These are phyloP conservation scores for Candolleomyces eurysporus DNA, from an alignment of 768 basidiomycete species.

Conservation along the genomic window DNA sequence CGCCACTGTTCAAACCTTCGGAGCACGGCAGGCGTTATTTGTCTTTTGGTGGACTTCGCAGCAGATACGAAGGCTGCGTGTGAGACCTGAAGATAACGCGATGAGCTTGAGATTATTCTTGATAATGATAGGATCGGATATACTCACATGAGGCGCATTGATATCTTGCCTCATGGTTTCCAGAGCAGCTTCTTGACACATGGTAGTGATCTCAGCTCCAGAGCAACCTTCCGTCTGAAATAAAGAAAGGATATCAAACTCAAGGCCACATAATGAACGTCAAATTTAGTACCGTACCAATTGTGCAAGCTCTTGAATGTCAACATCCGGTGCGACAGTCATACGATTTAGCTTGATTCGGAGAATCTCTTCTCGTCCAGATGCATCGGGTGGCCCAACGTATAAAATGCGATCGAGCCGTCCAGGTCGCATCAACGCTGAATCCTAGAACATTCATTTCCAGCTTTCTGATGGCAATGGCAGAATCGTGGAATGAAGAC, in stretches of 20 bases:
- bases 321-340: constrained; percentile 71
- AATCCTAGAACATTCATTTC: constrained; percentile 55
- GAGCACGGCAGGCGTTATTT: constrained; percentile 83
- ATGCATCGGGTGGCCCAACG: constrained; percentile 86
- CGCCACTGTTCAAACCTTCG: constrained; percentile 72
- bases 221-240: constrained; percentile 90
- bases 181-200: constrained; percentile 96
- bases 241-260: not conserved
- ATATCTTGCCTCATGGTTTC: constrained; percentile 89
- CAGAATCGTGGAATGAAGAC: not conserved
- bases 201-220: constrained; percentile 87
- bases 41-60: constrained; percentile 65
- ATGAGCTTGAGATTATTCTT: not conserved
- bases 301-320: constrained; percentile 63
- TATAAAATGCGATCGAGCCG: constrained; percentile 92
- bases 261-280: no score
- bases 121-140: not conserved
- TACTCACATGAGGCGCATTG: constrained; percentile 67
- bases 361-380: constrained; percentile 82
- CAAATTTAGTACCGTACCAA: no score
- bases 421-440: constrained; percentile 93
- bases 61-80: constrained; percentile 71
- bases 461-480: no score
- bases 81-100: constrained; percentile 57
- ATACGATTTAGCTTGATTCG: constrained; percentile 74